Evolutionary conservation across 2,329 filamentous ascomycete species (phyloP).

Genomic region (Cladorrhinum sp.): DNA sequence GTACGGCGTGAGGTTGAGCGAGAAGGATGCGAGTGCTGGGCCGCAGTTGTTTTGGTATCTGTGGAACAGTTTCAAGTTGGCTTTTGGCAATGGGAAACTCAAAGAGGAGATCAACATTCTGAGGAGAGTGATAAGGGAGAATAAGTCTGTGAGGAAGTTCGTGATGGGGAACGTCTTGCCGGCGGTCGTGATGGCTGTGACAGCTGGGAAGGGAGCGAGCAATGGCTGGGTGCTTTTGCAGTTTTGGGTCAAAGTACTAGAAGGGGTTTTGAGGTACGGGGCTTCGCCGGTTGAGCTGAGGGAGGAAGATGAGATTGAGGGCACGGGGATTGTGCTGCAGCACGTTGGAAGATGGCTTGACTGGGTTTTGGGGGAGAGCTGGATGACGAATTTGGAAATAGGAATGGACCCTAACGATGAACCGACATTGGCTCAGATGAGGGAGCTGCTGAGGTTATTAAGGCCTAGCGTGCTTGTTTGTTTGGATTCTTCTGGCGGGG

Average conservation of each 20-base stretch:
- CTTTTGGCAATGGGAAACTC: constrained; percentile 49
- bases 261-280: constrained; percentile 34
- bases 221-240: constrained; percentile 49
- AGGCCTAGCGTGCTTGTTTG: too few species aligned
- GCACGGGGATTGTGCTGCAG: constrained; percentile 14
- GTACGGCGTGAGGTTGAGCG: constrained; percentile 53
- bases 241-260: constrained; percentile 47
- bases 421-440: too few species aligned
- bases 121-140: constrained; percentile 44
- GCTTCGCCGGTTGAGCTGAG: constrained; percentile 35
- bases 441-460: too few species aligned
- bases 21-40: constrained; percentile 47
- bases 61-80: constrained; percentile 56
- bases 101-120: constrained; percentile 46
- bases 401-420: too few species aligned
- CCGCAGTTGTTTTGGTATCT: constrained; percentile 56
- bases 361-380: background rate
- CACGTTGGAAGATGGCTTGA: constrained; percentile 8
- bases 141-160: constrained; percentile 45
- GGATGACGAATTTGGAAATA: too few species aligned
- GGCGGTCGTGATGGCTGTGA: constrained; percentile 44
- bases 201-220: constrained; percentile 24
- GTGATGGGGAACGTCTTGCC: constrained; percentile 49
- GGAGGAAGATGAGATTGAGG: constrained; percentile 13
- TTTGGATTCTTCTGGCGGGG: too few species aligned